These are phyloP conservation scores for Croton laevigatus DNA, from an alignment of 441 rosid species.

Conservation along the genomic window DNA sequence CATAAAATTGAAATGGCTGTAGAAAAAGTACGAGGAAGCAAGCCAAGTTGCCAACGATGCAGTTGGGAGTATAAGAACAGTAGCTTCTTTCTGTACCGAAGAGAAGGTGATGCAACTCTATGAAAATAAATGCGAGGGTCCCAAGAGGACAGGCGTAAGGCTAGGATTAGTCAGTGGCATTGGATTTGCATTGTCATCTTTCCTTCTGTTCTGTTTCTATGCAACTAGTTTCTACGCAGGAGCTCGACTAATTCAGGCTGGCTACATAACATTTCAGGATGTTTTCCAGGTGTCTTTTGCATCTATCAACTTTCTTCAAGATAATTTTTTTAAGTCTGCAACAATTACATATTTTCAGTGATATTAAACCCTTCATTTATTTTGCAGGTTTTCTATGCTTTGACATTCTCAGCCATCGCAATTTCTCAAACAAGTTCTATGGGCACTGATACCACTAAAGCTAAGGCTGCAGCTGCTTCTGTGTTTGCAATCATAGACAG, in stretches of 20 bases:
- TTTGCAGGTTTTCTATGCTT: constrained; percentile 54
- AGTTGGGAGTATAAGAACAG: constrained; percentile 5
- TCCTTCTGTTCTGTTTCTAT: background rate
- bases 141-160: background rate
- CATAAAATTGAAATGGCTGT: background rate
- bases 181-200: constrained; percentile 3
- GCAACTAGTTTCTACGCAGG: constrained; percentile 5
- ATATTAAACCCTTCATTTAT: background rate
- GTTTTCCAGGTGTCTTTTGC: constrained; percentile 6
- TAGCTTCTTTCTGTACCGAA: background rate
- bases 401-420: constrained; percentile 47
- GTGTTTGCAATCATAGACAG: constrained; percentile 50
- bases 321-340: background rate
- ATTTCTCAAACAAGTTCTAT: constrained; percentile 51
- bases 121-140: background rate
- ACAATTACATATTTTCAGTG: background rate
- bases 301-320: background rate
- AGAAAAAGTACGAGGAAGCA: constrained; percentile 17
- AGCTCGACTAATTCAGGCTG: background rate
- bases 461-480: constrained; percentile 48
- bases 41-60: constrained; percentile 15
- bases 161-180: background rate
- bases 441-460: constrained; percentile 29
- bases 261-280: background rate
- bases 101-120: background rate